Evolutionary conservation across 2,329 filamentous ascomycete species (phyloP), one percentile per base, ranked within the genome.

Genomic region (Cordyceps farinosa): DNA sequence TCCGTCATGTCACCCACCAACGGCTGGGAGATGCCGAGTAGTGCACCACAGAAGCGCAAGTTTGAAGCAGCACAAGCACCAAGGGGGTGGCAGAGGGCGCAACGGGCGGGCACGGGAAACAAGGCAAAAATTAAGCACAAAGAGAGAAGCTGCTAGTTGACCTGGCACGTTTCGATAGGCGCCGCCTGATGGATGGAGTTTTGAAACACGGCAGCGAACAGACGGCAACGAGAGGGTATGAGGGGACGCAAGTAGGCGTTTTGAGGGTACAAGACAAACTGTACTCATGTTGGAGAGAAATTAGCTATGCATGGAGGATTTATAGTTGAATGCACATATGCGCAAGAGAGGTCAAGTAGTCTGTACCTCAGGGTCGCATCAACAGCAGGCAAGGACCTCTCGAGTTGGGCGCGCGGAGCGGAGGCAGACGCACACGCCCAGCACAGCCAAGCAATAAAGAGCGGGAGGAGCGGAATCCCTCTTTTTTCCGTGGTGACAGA

Each of bases 1-100:
- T 42, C 48, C 48, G 29, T 11, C 13, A 52, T 60, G 47, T 9
- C 57, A 60, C 57, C 57, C 57, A 52, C 57, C 58, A 54, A 61
- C 58, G 58, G 58, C 50, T 61, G 48, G 27, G 27, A 61, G 58
- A 54, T 61, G 58, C 58, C 58, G 58, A 61, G 50, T 45, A 30
- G 58, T 47, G 40, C 50, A 52, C 45, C 57, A 60, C 36, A 36
- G 13, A 52, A 52, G 11, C 13, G 45, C 36, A 32, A 22, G 47
- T 29, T 36, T 60, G 57, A 60, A 44, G 57, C 57, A 52, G 57
- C 27, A 60, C 57, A 48, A 60, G 47, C 58, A 54, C 40, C 50
- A 61, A 54, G 47, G 47, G 38, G 48, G 55, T 58, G 55, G 44
- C 42, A 58, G 44, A 58, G 45, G 55, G 27, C 55, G 42, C 30